Conservation (phyloP, 208 protist genomes). For the Leishmania braziliensis region DNA sequence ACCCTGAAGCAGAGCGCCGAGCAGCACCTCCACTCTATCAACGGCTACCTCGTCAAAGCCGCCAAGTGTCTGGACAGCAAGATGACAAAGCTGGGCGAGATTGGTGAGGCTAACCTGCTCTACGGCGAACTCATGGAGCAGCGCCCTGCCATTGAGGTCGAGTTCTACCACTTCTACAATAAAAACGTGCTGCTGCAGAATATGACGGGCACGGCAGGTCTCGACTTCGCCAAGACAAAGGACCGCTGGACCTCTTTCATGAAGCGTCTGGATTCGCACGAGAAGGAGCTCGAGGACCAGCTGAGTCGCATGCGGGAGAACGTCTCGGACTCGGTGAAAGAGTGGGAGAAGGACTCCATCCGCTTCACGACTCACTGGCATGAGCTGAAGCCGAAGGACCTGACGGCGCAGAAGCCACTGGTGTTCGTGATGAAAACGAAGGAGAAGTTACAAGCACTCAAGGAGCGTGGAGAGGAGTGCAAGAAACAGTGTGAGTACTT, state of each 20-base stretch:
- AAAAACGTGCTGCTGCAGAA: conserved; percentile 93
- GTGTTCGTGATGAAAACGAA: conserved; percentile 82
- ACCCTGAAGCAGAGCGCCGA: conserved; percentile 88
- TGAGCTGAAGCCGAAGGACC: conserved; percentile 94
- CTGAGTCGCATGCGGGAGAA: conserved; percentile 64
- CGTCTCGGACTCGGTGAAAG: conserved; percentile 74
- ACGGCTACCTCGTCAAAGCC: conserved; percentile 82
- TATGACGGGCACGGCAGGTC: conserved; percentile 75
- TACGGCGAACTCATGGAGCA: conserved; percentile 85
- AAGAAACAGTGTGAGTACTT: conserved; percentile 93
- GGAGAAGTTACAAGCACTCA: conserved; percentile 80
- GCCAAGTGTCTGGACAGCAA: conserved; percentile 73
- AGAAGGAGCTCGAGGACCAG: conserved; percentile 93
- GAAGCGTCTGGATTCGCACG: conserved; percentile 91
- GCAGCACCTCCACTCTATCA: conserved; percentile 79
- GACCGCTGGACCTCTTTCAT: conserved; percentile 80
- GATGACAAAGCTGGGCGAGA: conserved; percentile 94
- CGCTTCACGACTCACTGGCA: conserved; percentile 94
- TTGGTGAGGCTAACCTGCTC: conserved; percentile 86
- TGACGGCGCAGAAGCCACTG: conserved; percentile 70
- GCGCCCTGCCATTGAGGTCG: conserved; percentile 78
- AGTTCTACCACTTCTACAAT: conserved; percentile 93
- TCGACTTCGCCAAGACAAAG: conserved; percentile 78
- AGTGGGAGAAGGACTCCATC: conserved; percentile 83
- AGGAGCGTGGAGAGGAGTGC: conserved; percentile 70